Evolutionary conservation across 202 grass and related monocot genomes (phyloP).

Genomic region (Musa balbisiana): DNA sequence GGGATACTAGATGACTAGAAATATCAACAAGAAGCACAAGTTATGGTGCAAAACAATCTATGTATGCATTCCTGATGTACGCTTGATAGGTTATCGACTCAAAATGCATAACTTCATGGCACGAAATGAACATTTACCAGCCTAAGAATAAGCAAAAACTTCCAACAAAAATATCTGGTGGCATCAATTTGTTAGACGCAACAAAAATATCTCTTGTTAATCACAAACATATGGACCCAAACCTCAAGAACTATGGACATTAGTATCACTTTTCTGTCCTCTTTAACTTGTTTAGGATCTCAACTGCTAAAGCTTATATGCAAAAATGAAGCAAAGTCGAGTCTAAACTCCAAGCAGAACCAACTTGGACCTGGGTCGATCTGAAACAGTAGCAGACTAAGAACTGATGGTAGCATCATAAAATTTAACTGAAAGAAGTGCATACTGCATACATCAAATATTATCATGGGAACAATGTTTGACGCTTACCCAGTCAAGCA

Average conservation of each 20-base stretch:
- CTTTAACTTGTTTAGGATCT: neutral
- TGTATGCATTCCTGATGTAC: neutral
- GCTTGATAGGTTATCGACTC: neutral
- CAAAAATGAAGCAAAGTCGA: neutral
- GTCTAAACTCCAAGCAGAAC: neutral
- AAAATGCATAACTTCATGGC: neutral
- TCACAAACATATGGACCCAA: neutral
- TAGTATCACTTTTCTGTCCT: neutral
- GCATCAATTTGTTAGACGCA: neutral
- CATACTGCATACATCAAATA: neutral
- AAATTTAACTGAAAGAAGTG: neutral
- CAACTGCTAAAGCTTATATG: neutral
- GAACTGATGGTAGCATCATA: neutral
- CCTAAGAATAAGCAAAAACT: neutral
- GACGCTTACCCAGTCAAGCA: constrained; percentile 85
- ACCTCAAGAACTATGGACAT: neutral
- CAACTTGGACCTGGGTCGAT: no score
- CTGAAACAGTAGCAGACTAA: no score
- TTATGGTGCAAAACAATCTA: neutral
- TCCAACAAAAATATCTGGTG: neutral
- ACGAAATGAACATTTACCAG: neutral
- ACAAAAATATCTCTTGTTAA: neutral
- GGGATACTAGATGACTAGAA: no score
- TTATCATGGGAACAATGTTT: neutral
- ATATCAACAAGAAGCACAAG: no score